These are phyloP conservation scores for Actinidia arguta DNA, from an alignment of 179 eudicot species.

Conservation along the genomic window DNA sequence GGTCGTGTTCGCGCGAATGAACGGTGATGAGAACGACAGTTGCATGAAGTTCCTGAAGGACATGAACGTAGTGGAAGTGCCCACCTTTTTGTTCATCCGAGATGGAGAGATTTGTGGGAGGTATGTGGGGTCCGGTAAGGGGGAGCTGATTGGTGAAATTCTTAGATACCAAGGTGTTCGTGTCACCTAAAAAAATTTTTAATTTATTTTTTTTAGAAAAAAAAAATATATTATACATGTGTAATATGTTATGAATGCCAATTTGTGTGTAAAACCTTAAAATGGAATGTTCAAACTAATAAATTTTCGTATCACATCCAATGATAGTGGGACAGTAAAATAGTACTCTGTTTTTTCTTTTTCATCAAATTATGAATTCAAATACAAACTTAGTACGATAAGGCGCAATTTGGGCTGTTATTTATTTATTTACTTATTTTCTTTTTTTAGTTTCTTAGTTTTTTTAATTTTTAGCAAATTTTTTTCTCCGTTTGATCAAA, in stretches of 20 bases:
- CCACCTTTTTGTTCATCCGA: constrained; percentile 91
- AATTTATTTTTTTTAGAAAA: background rate
- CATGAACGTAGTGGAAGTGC: constrained; percentile 88
- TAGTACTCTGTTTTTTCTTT: no score
- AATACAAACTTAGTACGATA: no score
- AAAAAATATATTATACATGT: background rate
- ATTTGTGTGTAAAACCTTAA: background rate
- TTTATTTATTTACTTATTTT: no score
- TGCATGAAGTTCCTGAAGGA: constrained; percentile 90
- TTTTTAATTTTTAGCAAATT: no score
- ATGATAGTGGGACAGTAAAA: no score
- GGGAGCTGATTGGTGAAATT: constrained; percentile 97
- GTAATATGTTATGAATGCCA: background rate
- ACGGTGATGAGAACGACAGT: constrained; percentile 95
- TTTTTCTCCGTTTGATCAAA: no score
- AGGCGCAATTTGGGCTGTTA: no score
- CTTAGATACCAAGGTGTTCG: constrained; percentile 98
- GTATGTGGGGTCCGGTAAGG: constrained; percentile 94
- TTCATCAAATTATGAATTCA: no score
- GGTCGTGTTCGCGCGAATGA: constrained; percentile 89
- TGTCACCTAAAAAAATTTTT: constrained; percentile 54
- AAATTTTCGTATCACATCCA: no score
- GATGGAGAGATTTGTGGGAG: constrained; percentile 88
- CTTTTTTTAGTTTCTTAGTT: no score
- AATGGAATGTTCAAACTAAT: no score